Evolutionary conservation across 2,329 filamentous ascomycete species (phyloP), one percentile per base, ranked within the genome.

Genomic region (Furcasterigmium furcatum): DNA sequence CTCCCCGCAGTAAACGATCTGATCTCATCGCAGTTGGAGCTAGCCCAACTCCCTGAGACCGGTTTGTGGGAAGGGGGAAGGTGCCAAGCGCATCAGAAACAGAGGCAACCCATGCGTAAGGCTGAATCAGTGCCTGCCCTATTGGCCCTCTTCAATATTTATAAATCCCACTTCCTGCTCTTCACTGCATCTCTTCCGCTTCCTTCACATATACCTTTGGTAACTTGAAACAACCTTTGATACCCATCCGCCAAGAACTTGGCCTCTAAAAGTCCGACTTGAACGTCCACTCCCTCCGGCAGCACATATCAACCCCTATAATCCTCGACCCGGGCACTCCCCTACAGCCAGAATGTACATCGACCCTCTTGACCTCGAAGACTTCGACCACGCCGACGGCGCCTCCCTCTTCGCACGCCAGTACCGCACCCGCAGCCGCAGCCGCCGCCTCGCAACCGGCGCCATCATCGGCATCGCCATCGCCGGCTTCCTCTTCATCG

Each of bases 381-480:
- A 9, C n/a, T 19, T 36, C 34, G 34, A 36, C n/a, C n/a, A 36
- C n/a, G 9, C 34, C 34, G 34, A 36, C n/a, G 34, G 18, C 4
- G 16, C n/a, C 9, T n/a, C 7, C 34, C 34, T 36, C 34, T 18
- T 36, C 34, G 34, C 34, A 14, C 34, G 34, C n/a, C 34, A 36
- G 19, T 36, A 36, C 34, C 34, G 34, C 30, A 34, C 48, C 18
- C 25, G 30, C 19, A 41, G 45, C 39, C 48, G 48, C 5, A 41
- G 50, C 41, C 43, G 48, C 41, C 50, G 50, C 38, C 45, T 50
- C n/a, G 50, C 50, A 14, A 50, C 48, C 13, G 48, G 50, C 20
- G 50, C 45, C 10, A 48, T 52, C 24, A 25, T 52, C 34, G 50
- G 50, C 12, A 48, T 52, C 21, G 50, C 48, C 38, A 52, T 52